Conservation (phyloP, 1,284 basidiomycete species). For the Erythrobasidium hasegawianum region DNA sequence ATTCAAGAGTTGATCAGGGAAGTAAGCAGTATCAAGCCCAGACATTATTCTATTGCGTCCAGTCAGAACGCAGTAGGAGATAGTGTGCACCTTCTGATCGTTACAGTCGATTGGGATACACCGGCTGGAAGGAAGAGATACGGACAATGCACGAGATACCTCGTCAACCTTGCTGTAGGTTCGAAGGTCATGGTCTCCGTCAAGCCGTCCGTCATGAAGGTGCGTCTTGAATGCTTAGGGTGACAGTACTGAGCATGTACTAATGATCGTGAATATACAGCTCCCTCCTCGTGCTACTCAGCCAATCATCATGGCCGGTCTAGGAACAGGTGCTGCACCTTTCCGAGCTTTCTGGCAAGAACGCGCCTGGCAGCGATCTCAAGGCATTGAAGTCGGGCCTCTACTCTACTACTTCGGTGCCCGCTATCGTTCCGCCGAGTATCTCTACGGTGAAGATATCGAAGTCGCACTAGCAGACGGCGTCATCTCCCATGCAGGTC, state of each 20-base stretch:
- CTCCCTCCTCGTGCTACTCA: slow-evolving; percentile 77
- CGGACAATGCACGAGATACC: slow-evolving; percentile 95
- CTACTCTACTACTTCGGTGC: slow-evolving; percentile 98
- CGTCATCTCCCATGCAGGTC: slow-evolving; percentile 79
- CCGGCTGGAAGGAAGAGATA: slow-evolving; percentile 72
- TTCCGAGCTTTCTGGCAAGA: slow-evolving; percentile 98
- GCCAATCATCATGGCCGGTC: slow-evolving; percentile 96
- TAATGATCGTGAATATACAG: slow-evolving; percentile 46
- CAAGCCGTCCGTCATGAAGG: slow-evolving; percentile 99
- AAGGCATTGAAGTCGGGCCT: slow-evolving; percentile 78
- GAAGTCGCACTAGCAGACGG: slow-evolving; percentile 68
- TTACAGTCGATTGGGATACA: slow-evolving; percentile 91
- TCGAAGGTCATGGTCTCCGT: slow-evolving; percentile 95
- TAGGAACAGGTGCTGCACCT: slow-evolving; percentile 95
- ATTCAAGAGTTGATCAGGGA: slow-evolving; percentile 72
- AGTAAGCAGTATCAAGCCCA: slow-evolving; percentile 71
- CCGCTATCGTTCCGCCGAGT: slow-evolving; percentile 88
- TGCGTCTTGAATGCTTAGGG: too few relatives aligned
- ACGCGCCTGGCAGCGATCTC: slow-evolving; percentile 72
- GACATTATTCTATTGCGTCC: slow-evolving; percentile 97
- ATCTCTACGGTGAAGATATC: slow-evolving; percentile 72
- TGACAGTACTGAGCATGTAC: too few relatives aligned
- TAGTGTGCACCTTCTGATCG: slow-evolving; percentile 87
- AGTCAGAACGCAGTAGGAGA: slow-evolving; percentile 91
- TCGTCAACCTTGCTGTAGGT: slow-evolving; percentile 74